Evolutionary conservation across 1,139 yeast species (phyloP), one percentile per base, ranked within the genome.

Genomic region (Torulaspora pretoriensis): DNA sequence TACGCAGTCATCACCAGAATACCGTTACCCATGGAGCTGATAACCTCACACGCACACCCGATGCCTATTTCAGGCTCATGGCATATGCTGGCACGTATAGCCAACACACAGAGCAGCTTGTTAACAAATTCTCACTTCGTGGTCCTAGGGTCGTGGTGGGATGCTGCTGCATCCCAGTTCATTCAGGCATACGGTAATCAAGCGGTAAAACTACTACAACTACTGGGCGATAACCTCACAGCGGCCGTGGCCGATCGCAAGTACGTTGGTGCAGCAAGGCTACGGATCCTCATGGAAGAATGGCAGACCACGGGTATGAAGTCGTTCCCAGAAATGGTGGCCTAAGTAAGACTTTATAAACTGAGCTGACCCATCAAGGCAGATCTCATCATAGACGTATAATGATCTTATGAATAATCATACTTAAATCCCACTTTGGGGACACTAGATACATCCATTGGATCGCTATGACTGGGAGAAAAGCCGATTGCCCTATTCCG

Each of bases 141-240:
- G 0, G 76, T 85, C 1, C 74, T 82, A 6, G 81, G 89, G 1
- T 78, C 85, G 34, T 90, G 97, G 96, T 88, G 97, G 96, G 98
- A 94, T 53, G 80, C 90, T 5, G 74, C 84, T 35, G 92, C 87
- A 0, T 55, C 55, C 10, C 70, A 77, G 36, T 78, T 92, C 47
- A 47, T 73, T 7, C 59, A 62, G 9, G 72, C 72, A 0, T 94
- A 80, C 63, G 89, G 90, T 0, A 64, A 55, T 5, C 98, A 92
- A 66, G 94, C 80, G 3, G 47, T 44, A 3, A 92, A 94, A 60
- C 50, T 90, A 29, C 58, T 90, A 48, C 55, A 53, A 7, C 54
- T 76, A 4, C 58, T 73, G 4, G 71, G 77, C 43, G 63, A 61
- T 2, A 69, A 67, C 1, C 81, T 89, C 79, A 74, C 86, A 0